These are phyloP conservation scores for Rutstroemia sp. DNA, from an alignment of 2,329 filamentous ascomycete genomes.

Conservation along the genomic window DNA sequence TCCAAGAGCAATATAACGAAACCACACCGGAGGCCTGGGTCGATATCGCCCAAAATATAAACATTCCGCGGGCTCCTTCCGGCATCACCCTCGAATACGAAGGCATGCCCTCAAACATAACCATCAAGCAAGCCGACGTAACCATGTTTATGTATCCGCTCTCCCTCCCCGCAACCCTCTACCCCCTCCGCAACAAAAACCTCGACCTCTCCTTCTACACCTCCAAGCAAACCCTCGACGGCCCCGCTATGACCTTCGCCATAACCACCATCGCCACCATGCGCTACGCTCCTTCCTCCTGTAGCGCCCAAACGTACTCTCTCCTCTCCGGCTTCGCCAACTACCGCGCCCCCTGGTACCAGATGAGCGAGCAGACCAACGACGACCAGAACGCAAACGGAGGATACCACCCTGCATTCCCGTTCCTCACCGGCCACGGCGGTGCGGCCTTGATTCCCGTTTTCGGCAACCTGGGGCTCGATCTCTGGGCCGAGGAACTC, in stretches of 20 bases:
- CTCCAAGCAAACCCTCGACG: conserved; percentile 36
- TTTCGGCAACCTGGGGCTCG: conserved; percentile 60
- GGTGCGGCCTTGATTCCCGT: conserved; percentile 60
- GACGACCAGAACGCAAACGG: conserved; percentile 54
- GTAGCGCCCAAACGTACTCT: conserved; percentile 60
- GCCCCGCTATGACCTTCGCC: conserved; percentile 67
- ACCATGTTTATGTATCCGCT: conserved; percentile 11
- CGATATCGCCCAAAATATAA: conserved; percentile 46
- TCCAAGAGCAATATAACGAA: conserved; percentile 10
- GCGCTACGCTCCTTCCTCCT: conserved; percentile 57
- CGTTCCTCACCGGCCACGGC: conserved; percentile 65
- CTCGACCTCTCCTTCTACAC: conserved; percentile 12
- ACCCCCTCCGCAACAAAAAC: background rate
- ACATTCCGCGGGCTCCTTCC: conserved; percentile 45
- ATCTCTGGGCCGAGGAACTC: conserved; percentile 49
- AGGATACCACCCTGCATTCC: conserved; percentile 60
- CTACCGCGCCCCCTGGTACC: conserved; percentile 58
- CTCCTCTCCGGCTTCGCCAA: conserved; percentile 58
- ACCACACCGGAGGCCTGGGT: conserved; percentile 46
- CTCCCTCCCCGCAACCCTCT: background rate
- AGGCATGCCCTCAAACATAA: conserved; percentile 11
- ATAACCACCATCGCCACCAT: conserved; percentile 62
- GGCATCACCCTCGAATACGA: conserved; percentile 40
- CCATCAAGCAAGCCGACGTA: conserved; percentile 19
- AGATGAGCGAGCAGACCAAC: conserved; percentile 60